phyloP scores from a whole-genome alignment of 345 rosid species.

The Combretum micranthum region DNA sequence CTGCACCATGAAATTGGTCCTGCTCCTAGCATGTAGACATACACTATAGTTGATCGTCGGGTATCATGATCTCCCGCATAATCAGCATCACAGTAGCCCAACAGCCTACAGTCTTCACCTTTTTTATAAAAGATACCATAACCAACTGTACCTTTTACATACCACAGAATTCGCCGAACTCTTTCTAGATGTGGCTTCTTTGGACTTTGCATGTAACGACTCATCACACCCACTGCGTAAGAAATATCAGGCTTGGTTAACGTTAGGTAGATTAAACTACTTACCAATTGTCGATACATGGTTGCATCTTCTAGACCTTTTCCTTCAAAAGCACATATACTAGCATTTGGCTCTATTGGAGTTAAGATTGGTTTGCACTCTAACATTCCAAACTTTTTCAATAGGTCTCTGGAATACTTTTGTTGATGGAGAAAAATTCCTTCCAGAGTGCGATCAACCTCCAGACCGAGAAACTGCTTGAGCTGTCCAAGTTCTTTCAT shows the following conservation, averaged over 20 bases:
- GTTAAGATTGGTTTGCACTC: background rate
- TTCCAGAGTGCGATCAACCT: background rate
- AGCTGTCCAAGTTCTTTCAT: background rate
- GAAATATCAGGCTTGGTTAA: background rate
- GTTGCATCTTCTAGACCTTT: background rate
- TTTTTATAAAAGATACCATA: too few species aligned
- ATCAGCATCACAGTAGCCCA: too few species aligned
- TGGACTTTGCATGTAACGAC: background rate
- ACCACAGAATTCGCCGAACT: background rate
- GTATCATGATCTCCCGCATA: too few species aligned
- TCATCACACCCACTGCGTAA: background rate
- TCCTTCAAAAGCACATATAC: background rate
- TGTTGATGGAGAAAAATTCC: background rate
- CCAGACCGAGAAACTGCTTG: background rate
- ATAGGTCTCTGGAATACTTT: background rate
- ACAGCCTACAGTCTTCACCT: too few species aligned
- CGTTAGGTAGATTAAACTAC: constrained; percentile 2
- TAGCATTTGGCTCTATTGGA: background rate
- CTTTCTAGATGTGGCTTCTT: background rate
- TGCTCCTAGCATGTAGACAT: too few species aligned
- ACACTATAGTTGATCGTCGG: too few species aligned
- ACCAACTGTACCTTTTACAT: background rate
- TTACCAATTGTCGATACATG: background rate
- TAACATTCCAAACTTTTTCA: background rate
- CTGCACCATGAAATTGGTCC: too few species aligned